Percentiles rank a stretch among this genome's conserved stretches.
Evolutionary conservation across 2,329 filamentous ascomycete species (phyloP).

Genomic region (Pseudogymnoascus sp.): DNA sequence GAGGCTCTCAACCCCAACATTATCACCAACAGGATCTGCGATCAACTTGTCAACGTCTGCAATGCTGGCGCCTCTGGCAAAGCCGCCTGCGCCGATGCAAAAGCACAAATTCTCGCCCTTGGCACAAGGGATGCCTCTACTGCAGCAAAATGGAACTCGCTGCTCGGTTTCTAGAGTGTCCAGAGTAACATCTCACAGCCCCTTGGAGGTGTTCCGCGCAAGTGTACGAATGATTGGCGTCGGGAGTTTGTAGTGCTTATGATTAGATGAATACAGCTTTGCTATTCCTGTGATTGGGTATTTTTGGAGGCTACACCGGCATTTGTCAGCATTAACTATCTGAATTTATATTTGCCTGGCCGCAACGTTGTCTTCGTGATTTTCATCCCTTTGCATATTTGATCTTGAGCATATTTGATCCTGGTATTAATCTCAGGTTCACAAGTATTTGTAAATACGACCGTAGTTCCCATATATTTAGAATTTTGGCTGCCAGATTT

Average conservation of each 20-base stretch:
- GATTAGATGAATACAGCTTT: neutral
- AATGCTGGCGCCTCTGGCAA: slow-evolving; percentile 53
- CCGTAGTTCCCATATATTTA: neutral
- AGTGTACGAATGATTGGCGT: neutral
- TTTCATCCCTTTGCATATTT: neutral
- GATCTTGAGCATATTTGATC: neutral
- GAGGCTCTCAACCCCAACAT: slow-evolving; percentile 67
- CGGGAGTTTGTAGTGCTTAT: slow-evolving; percentile 4
- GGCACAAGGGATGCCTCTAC: slow-evolving; percentile 43
- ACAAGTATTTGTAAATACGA: neutral
- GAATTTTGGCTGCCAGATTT: too few species aligned
- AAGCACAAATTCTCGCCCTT: slow-evolving; percentile 44
- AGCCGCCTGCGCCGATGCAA: slow-evolving; percentile 44
- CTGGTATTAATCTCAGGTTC: neutral
- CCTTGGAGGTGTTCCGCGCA: neutral
- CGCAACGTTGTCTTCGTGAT: neutral
- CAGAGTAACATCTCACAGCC: neutral
- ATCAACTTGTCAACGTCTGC: slow-evolving; percentile 62
- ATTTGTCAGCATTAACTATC: neutral
- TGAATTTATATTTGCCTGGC: neutral
- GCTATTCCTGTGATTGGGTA: neutral
- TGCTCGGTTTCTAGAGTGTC: slow-evolving; percentile 30
- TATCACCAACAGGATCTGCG: slow-evolving; percentile 66
- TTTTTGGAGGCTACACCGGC: neutral
- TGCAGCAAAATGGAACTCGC: slow-evolving; percentile 37